Base-by-base conservation (phyloP, 2,329 filamentous ascomycete species). In the Lachnellula subtilissima region DNA sequence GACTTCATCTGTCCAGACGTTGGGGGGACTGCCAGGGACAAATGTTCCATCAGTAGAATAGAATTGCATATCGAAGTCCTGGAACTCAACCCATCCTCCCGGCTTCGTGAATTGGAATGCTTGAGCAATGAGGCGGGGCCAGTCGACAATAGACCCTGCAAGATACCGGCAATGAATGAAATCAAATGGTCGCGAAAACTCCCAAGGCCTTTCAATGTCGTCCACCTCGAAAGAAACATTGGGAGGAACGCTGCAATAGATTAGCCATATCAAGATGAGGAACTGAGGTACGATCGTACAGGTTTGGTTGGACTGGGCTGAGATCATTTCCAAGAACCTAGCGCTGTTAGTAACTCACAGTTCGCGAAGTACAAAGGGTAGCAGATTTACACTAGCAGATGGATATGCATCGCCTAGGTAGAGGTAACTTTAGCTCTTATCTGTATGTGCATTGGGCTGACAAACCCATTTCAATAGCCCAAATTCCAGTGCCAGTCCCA, bases 181-280 rank as follows among this genome's bases (percentile, higher is more conserved):
- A 65, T 85, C 81, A 54, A 85, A 84, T 53, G 79, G 75, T 53
- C 80, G 66, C 4, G 75, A 75, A 35, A 56, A 64, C 3, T 75
- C 68, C 72, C 73, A 75, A 35, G 68, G 62, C 17, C 79, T 74
- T 64, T 83, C 81, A 37, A 79, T 79, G 64, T 88, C 84, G 64
- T 87, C 84, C 48, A 87, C 78, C 47, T 84, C 75, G 63, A 87
- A 87, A 50, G 78, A 75, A 58, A 83, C 80, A 63, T 87, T 88
- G 40, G 75, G 73, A 1, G 83, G 82, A 6, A 85, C 76, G 67
- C 77, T 55, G 36, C 22, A 40, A 15, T 23, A 15, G 11, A 32
- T 55, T 50, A 55, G 53, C 15, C 8, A 19, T 14, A n/a, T 2
- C 45, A 54, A 52, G 54, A 17, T 25, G 12, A 43, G 1, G 5